Conservation (phyloP, 352 stramenopile genomes). For the Phytopythium aichiense region DNA sequence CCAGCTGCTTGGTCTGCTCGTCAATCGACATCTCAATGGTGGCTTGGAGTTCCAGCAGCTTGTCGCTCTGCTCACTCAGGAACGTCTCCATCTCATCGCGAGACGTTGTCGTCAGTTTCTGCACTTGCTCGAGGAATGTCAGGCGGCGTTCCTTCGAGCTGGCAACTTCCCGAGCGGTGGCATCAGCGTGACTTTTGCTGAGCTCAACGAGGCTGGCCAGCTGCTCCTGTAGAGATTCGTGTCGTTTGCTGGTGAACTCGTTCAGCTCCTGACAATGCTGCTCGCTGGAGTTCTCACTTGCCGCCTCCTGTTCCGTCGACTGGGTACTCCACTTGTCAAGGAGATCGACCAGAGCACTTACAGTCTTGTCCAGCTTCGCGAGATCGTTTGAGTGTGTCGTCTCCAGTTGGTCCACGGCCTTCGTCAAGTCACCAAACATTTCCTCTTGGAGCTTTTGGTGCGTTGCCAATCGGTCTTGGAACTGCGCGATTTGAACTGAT, state of each 20-base stretch:
- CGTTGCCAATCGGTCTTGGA: conserved; percentile 37
- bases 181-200: conserved; percentile 24
- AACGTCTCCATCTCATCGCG: conserved; percentile 33
- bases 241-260: conserved; percentile 17
- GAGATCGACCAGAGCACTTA: conserved; percentile 29
- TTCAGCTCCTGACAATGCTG: conserved; percentile 23
- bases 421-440: conserved; percentile 38
- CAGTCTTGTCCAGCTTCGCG: conserved; percentile 24
- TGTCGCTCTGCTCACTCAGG: conserved; percentile 37
- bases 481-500: conserved; percentile 34
- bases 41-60: conserved; percentile 39
- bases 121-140: conserved; percentile 28
- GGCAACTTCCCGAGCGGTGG: conserved; percentile 23
- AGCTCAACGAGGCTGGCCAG: conserved; percentile 29
- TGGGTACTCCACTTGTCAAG: conserved; percentile 24
- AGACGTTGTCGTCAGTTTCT: conserved; percentile 22
- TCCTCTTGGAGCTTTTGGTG: conserved; percentile 48
- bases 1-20: conserved; percentile 36
- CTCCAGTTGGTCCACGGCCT: conserved; percentile 43
- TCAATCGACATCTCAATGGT: conserved; percentile 42
- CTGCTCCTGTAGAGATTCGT: conserved; percentile 25
- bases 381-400: conserved; percentile 40
- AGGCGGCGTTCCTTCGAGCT: conserved; percentile 23
- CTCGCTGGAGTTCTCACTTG: conserved; percentile 13
- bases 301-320: conserved; percentile 10